A percentile compares a stretch with the other conserved stretches of the same genome.
Conservation (phyloP, 441 rosid species). For the Populus hybrid region DNA sequence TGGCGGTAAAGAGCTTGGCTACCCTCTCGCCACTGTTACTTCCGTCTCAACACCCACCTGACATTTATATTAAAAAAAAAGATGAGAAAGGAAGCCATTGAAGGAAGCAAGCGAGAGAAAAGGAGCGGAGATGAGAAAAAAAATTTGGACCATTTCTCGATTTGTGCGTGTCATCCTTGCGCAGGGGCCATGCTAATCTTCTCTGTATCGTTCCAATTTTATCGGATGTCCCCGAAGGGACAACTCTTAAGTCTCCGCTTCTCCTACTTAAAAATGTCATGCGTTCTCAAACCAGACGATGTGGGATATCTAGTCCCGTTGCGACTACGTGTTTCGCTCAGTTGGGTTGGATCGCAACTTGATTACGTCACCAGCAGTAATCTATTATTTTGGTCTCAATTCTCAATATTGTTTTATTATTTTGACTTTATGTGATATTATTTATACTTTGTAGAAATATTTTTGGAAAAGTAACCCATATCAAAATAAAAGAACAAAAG, state of each 20-base stretch:
- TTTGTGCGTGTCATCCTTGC: conserved; percentile 72
- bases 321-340: neutral
- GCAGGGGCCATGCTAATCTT: conserved; percentile 73
- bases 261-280: rapidly evolving
- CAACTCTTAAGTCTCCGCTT: neutral
- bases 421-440: too few species aligned
- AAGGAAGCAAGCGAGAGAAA: neutral
- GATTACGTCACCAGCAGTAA: neutral
- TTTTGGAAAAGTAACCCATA: too few species aligned
- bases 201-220: conserved; percentile 76
- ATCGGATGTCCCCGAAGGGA: conserved; percentile 41
- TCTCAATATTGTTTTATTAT: too few species aligned
- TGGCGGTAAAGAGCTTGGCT: too few species aligned
- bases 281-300: neutral
- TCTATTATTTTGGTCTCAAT: too few species aligned
- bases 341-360: neutral
- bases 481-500: too few species aligned
- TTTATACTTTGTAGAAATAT: too few species aligned
- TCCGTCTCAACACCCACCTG: conserved; percentile 45
- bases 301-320: neutral
- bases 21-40: conserved; percentile 40
- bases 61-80: neutral
- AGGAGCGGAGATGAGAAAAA: neutral
- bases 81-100: neutral
- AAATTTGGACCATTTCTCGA: conserved; percentile 55